Conservation (phyloP, 2,329 filamentous ascomycete genomes). For the Thermoascus crustaceus region DNA sequence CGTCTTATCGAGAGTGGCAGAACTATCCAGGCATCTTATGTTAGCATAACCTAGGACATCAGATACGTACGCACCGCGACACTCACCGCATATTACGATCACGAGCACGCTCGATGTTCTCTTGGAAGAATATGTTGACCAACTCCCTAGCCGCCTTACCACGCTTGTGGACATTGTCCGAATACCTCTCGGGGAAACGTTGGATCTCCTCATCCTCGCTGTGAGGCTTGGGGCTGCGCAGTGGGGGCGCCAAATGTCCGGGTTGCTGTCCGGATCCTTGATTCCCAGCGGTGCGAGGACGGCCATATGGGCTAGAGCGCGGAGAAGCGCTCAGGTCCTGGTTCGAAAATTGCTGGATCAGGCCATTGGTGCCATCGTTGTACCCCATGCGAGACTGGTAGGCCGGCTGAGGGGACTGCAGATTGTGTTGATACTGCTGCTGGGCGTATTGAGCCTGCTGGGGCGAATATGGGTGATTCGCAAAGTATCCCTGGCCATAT, state of each 20-base stretch:
- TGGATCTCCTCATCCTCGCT: constrained; percentile 64
- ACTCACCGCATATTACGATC: constrained; percentile 87
- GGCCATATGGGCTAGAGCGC: constrained; percentile 60
- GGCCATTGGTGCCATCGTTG: constrained; percentile 73
- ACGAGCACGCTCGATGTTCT: constrained; percentile 90
- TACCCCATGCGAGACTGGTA: constrained; percentile 46
- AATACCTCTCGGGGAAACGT: constrained; percentile 74
- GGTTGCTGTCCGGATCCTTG: constrained; percentile 49
- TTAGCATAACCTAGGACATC: no score
- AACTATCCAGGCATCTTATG: constrained; percentile 45
- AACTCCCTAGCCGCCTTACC: constrained; percentile 58
- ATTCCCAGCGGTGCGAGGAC: constrained; percentile 76
- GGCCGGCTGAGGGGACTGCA: constrained; percentile 48
- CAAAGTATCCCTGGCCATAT: constrained; percentile 50
- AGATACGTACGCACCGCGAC: no score
- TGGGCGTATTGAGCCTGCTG: constrained; percentile 44
- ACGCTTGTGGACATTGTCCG: constrained; percentile 73
- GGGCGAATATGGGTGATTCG: constrained; percentile 51
- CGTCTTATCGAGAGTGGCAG: constrained; percentile 83
- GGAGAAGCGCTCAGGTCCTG: constrained; percentile 77
- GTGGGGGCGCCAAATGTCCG: constrained; percentile 61
- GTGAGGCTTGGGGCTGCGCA: constrained; percentile 49
- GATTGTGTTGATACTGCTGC: constrained; percentile 45
- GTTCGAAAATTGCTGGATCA: constrained; percentile 93
- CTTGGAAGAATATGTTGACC: constrained; percentile 83